Evolutionary conservation across 495 filamentous ascomycete species (phyloP).

Genomic region (Xylaria intraflava): DNA sequence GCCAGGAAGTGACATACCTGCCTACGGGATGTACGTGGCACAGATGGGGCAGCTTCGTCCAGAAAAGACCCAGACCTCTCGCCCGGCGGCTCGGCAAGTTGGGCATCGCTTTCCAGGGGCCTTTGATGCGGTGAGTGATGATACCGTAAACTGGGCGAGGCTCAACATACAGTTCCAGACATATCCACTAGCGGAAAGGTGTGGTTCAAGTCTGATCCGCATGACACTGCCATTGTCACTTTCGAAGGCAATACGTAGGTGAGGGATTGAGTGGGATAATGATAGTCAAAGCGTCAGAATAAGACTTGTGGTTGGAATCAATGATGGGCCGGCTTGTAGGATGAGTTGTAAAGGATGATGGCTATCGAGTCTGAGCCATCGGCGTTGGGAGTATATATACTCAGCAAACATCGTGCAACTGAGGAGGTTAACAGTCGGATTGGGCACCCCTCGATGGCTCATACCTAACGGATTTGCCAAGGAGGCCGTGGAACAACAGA

Average conservation of each 20-base stretch:
- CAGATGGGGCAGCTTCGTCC: constrained; percentile 12
- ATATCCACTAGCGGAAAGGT: constrained; percentile 1
- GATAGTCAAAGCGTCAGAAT: neutral
- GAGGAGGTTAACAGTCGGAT: neutral
- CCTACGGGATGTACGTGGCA: constrained; percentile 7
- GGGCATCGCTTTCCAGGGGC: constrained; percentile 10
- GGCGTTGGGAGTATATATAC: neutral
- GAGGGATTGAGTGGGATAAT: neutral
- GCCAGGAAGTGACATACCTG: neutral
- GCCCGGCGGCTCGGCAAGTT: constrained; percentile 5
- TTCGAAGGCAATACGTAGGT: neutral
- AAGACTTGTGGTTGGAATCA: neutral
- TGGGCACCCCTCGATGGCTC: neutral
- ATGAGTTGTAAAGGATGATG: neutral
- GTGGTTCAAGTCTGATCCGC: neutral
- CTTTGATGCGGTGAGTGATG: neutral
- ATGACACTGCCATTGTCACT: constrained; percentile 1
- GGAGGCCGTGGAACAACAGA: constrained; percentile 1
- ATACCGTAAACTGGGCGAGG: no score
- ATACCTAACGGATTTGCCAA: neutral
- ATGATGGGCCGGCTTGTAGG: neutral
- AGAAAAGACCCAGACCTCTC: constrained; percentile 8
- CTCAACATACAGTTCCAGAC: constrained; percentile 6
- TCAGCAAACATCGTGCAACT: neutral
- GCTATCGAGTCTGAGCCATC: no score